Conservation (phyloP, 2,329 filamentous ascomycete genomes). For the Pestalotiopsis sp. region DNA sequence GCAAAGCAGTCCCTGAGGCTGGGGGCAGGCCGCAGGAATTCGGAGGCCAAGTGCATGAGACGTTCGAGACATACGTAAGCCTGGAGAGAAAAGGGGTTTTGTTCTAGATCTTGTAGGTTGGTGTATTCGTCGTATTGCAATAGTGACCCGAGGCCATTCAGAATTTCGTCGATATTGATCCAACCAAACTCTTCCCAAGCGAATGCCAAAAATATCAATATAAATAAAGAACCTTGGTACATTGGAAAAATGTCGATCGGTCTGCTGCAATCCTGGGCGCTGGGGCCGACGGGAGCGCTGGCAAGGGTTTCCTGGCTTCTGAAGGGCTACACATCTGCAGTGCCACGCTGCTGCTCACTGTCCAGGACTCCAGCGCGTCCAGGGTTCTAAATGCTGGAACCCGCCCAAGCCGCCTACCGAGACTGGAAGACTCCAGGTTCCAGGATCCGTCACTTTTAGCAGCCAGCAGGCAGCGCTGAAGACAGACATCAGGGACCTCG, state of each 20-base stretch:
- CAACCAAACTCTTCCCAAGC: background rate
- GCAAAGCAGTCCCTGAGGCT: conserved; percentile 4
- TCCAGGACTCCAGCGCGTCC: background rate
- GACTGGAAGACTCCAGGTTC: background rate
- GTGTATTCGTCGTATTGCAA: background rate
- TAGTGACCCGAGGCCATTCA: background rate
- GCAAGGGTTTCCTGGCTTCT: background rate
- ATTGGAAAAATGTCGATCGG: background rate
- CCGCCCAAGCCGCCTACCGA: background rate
- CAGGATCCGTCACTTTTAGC: background rate
- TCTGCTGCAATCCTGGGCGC: background rate
- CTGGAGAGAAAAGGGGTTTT: background rate
- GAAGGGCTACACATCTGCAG: background rate
- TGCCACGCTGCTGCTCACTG: background rate
- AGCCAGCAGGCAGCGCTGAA: background rate
- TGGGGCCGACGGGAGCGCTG: background rate
- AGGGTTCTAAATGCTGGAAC: background rate
- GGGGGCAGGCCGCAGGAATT: background rate
- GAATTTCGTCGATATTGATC: background rate
- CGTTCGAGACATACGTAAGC: background rate
- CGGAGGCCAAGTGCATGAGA: background rate
- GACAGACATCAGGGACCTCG: background rate
- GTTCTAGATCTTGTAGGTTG: background rate
- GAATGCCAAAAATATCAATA: background rate
- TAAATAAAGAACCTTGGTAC: background rate